Evolutionary conservation across 208 protist species (phyloP), one percentile per base, ranked within the genome.

Genomic region (Lotmaria passim): DNA sequence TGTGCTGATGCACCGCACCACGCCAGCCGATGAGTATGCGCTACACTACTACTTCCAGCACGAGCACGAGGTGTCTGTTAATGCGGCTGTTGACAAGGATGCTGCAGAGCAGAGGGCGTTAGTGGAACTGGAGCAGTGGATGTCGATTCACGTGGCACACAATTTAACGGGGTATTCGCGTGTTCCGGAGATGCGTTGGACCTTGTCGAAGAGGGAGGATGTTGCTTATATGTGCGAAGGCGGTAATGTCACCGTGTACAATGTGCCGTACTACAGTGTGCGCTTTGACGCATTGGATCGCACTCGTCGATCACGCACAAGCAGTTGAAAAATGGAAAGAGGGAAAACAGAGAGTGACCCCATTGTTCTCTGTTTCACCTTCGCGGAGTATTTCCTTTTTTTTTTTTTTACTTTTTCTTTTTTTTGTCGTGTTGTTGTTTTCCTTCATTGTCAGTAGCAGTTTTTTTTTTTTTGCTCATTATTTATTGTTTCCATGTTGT

Each of bases 31-130:
- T 24, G 21, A 21, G 30, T 62, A 63, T 28, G 38, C 14, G 17
- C 24, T 67, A 50, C 69, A 69, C 23, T 43, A 67, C 43, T 75
- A 24, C 33, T 75, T 75, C 60, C 60, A 38, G 24, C 43, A 38
- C 11, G 57, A 58, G 46, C 36, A 50, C 31, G 53, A n/a, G 15
- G 53, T 30, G 53, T 30, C 33, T 17, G 53, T 15, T 17, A 6
- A 44, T 3, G 53, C 28, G 3, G n/a, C 24, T 3, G n/a, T 30
- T 3, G n/a, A 28, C 33, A 17, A 4, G 2, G n/a, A 8, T 14
- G 33, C 3, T 10, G 24, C 21, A 8, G 48, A 53, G 23, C 6
- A 26, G 19, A 10, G 7, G 17, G 48, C 48, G 23, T 33, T 24
- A 21, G 48, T 24, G 19, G 48, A 5, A 31, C 23, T 24, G 19